Base-by-base conservation (phyloP, 345 rosid species). In the Draba incana region DNA sequence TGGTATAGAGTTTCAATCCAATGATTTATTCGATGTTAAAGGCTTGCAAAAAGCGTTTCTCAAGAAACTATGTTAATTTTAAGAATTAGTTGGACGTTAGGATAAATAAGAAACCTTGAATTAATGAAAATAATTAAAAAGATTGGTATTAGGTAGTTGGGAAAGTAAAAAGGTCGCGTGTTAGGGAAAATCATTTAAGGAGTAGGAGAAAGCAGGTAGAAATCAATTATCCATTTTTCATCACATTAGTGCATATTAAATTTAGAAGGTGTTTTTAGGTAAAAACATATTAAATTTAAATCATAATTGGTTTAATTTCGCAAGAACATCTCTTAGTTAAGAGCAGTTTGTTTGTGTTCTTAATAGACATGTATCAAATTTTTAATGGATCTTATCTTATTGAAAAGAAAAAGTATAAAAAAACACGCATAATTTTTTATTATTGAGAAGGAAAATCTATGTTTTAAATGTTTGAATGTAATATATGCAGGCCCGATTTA, bases 51-150 rank as follows among this genome's bases (percentile, higher is more conserved):
- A 68, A 39, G 10, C 25, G 24, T 23, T 38, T 39, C 8, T 48
- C 35, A 50, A 41, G 44, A 59, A 59, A 41, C 12, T 28, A 30
- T 31, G 1, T 23, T 11, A 38, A 5, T 38, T 41, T 25, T 57
- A 8, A 44, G 8, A 71, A 63, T 71, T 63, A 27, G 76, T 47
- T 71, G 57, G 57, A 37, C 50, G 57, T 63, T 63, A 47, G 48
- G 52, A 46, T 37, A 71, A 48, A 53, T 62, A 53, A 27, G 9
- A 62, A 70, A 61, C 68, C 38, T 62, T 53, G 68, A 61, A 30
- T 61, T 61, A 9, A 51, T 61, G 63, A 35, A 33, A 35, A 7
- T 10, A 2, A 50, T 14, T 2, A 1, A 54, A 53, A 13, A 20
- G 51, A 45, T 72, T 20, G 15, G 66, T 57, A 14, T 30, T 50